phyloP scores from a whole-genome alignment of 2,329 filamentous ascomycete genomes.

The Clonostachys rosea region DNA sequence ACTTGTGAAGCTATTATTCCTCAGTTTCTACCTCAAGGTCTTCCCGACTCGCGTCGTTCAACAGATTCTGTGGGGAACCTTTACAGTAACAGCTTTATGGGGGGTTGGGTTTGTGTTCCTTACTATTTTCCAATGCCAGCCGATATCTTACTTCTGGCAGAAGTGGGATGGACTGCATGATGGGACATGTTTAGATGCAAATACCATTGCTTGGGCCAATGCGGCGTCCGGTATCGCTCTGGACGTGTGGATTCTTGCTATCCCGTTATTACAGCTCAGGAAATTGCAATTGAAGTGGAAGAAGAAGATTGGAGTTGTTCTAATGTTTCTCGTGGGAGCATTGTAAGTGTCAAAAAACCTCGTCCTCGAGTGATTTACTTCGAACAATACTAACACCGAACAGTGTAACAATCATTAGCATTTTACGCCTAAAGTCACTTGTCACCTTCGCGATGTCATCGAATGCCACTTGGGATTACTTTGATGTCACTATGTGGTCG shows the following conservation, averaged over 20 bases:
- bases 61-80: conserved; percentile 33
- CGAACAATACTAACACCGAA: not conserved
- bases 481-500: conserved; percentile 11
- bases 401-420: conserved; percentile 14
- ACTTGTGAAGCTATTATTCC: conserved; percentile 43
- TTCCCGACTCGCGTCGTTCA: conserved; percentile 36
- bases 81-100: conserved; percentile 29
- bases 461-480: conserved; percentile 11
- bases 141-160: conserved; percentile 47
- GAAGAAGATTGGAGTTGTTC: conserved; percentile 39
- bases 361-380: not conserved
- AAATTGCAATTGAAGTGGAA: conserved; percentile 36
- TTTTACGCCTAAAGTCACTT: conserved; percentile 10
- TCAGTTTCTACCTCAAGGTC: conserved; percentile 51
- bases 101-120: conserved; percentile 35
- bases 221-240: conserved; percentile 45
- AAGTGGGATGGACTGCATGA: conserved; percentile 42
- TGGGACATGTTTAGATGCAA: conserved; percentile 44
- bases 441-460: conserved; percentile 2
- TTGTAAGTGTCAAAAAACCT: conserved; percentile 23
- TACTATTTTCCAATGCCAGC: conserved; percentile 44
- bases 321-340: conserved; percentile 46
- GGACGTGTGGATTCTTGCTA: conserved; percentile 45
- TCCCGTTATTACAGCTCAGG: conserved; percentile 41
- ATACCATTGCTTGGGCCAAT: conserved; percentile 43